Evolutionary conservation across 1,139 yeast species (phyloP).

Genomic region (Suhomyces wounanorum): DNA sequence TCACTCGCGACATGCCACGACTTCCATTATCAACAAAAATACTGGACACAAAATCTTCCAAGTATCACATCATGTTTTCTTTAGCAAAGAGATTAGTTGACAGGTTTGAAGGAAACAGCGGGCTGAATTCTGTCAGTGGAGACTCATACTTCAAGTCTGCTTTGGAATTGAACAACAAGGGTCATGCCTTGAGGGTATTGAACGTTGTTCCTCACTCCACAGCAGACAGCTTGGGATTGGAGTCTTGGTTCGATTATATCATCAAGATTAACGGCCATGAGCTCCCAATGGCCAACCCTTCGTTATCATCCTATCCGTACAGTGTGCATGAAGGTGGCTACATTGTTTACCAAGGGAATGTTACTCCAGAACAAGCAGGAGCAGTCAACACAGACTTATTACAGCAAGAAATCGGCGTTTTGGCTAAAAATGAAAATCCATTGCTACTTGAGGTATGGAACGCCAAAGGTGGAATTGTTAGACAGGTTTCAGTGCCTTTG

Average conservation of each 20-base stretch:
- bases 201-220: conserved; percentile 43
- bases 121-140: conserved; percentile 31
- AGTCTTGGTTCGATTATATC: conserved; percentile 85
- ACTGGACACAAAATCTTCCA: not conserved
- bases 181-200: conserved; percentile 46
- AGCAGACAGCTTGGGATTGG: conserved; percentile 50
- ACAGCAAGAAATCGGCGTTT: conserved; percentile 36
- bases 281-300: conserved; percentile 52
- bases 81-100: conserved; percentile 85
- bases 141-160: conserved; percentile 59
- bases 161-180: conserved; percentile 41
- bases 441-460: conserved; percentile 77
- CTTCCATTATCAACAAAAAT: conserved; percentile 2
- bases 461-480: conserved; percentile 78
- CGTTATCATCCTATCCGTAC: conserved; percentile 34
- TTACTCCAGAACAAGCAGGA: conserved; percentile 41
- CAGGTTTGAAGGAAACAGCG: conserved; percentile 55
- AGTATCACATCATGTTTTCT: conserved; percentile 62
- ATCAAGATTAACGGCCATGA: conserved; percentile 77
- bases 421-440: conserved; percentile 36
- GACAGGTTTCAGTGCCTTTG: conserved; percentile 54
- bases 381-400: conserved; percentile 38
- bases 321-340: conserved; percentile 47
- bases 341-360: conserved; percentile 39
- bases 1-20: not conserved